Base-by-base conservation (phyloP, 2,329 filamentous ascomycete species). In the Beauveria asiatica region DNA sequence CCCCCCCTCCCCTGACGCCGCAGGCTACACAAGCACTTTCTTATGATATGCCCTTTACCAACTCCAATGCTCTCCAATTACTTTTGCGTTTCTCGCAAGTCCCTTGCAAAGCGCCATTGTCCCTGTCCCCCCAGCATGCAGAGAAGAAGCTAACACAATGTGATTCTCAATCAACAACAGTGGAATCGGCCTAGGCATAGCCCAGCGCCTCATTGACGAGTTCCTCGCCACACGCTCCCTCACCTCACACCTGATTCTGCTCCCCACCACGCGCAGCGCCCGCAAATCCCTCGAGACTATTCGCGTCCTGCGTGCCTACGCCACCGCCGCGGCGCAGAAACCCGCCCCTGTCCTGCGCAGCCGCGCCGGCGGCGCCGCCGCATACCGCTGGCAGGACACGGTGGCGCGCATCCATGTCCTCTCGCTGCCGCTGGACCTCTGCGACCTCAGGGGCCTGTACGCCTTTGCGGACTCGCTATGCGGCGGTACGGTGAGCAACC, bases 171-270 rank as follows among this genome's bases (percentile, higher is more conserved):
- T 48, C 23, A 27, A 39, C 48, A 33, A 37, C 17, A 97, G 93
- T 71, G 93, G 93, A 62, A 85, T 97, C 49, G 93, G 93, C 49
- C 88, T 93, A 67, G 87, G 88, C 59, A 92, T 90, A 66, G 89
- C 89, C 71, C 85, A 89, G 69, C 89, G 91, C 62, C 80, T 96
- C 60, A 93, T 96, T 67, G 90, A 96, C 76, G 90, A 96, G 68
- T 97, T 96, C 77, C 84, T 96, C 62, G 76, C 79, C 62, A 83
- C 84, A 13, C 85, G 84, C 41, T 83, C 88, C 33, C 78, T 84
- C 53, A 78, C 80, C 33, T 82, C 89, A 61, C 84, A 88, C 68
- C 83, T 97, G 49, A 83, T 90, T 66, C 80, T 97, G 59, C 84
- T 97, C 64, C 86, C 90, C 64, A 96, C 91, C 6, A 96, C 93